Percentiles rank a stretch among this genome's conserved stretches.
Conservation (phyloP, 257 asterid species). For the Solanum sejunctum region DNA sequence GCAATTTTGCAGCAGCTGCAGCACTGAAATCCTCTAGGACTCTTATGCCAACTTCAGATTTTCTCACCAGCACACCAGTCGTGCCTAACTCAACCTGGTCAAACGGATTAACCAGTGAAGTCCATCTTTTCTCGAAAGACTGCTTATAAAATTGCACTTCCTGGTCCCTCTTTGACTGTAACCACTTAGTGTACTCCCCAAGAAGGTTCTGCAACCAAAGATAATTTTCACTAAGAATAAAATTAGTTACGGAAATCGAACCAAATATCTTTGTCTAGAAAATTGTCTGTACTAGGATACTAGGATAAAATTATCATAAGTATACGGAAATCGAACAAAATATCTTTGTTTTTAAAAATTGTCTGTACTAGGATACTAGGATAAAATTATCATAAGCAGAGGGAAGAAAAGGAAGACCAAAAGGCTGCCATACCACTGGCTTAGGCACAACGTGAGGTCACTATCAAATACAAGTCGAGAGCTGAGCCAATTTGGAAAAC, state of each 20-base stretch:
- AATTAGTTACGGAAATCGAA: neutral
- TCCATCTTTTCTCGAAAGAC: slow-evolving; percentile 66
- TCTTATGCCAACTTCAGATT: slow-evolving; percentile 36
- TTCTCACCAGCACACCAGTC: slow-evolving; percentile 36
- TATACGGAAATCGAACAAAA: neutral
- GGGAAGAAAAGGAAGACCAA: neutral
- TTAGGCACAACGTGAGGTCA: neutral
- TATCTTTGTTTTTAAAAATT: neutral
- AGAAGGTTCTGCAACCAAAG: slow-evolving; percentile 43
- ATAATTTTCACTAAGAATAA: neutral
- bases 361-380: neutral
- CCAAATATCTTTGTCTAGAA: neutral
- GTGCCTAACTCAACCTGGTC: slow-evolving; percentile 33
- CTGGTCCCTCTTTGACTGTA: slow-evolving; percentile 54
- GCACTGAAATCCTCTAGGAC: slow-evolving; percentile 68
- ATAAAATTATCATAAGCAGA: neutral
- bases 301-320: neutral
- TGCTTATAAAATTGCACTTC: slow-evolving; percentile 58
- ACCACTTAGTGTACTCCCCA: slow-evolving; percentile 62
- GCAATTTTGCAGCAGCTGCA: slow-evolving; percentile 79
- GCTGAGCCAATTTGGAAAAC: neutral
- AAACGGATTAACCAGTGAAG: slow-evolving; percentile 30
- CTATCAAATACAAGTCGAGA: neutral
- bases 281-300: neutral
- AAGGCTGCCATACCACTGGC: neutral